A percentile compares a stretch with the other conserved stretches of the same genome.
Evolutionary conservation across 2,329 filamentous ascomycete species (phyloP).

Genomic region (Fonsecaea pugnacius): DNA sequence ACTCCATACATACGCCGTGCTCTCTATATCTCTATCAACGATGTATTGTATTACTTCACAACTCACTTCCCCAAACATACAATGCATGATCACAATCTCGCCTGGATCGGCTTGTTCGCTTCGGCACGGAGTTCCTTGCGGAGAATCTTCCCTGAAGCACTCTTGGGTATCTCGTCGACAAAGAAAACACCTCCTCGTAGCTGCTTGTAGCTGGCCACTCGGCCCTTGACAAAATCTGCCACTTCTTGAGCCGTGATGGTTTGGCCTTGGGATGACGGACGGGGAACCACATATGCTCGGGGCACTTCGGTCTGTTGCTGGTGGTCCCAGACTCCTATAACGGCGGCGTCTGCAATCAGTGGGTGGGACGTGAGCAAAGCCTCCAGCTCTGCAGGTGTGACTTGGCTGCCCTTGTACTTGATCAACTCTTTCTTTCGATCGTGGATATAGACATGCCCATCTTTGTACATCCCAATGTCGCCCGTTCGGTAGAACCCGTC

Average conservation of each 20-base stretch:
- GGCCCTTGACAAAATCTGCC: neutral
- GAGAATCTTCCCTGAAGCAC: neutral
- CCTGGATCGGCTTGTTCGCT: neutral
- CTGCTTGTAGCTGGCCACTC: neutral
- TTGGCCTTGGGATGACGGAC: neutral
- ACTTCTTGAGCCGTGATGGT: neutral
- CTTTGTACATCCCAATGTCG: constrained; percentile 55
- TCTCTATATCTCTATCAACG: no score
- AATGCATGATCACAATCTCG: neutral
- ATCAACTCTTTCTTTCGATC: constrained; percentile 68
- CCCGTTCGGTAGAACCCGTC: constrained; percentile 66
- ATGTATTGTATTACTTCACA: neutral
- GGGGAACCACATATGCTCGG: neutral
- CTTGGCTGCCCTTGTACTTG: constrained; percentile 62
- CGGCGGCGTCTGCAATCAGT: constrained; percentile 51
- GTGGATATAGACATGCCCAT: constrained; percentile 59
- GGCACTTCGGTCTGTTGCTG: neutral
- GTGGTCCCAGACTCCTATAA: constrained; percentile 44
- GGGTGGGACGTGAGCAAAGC: constrained; percentile 49
- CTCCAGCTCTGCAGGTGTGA: constrained; percentile 55
- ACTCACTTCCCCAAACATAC: neutral
- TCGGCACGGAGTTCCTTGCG: neutral
- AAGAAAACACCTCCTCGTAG: neutral
- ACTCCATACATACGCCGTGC: no score
- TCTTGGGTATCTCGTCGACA: neutral